Evolutionary conservation across 78 protist species (phyloP), one percentile per base, ranked within the genome.

Genomic region (Dictyostelium citrinum): DNA sequence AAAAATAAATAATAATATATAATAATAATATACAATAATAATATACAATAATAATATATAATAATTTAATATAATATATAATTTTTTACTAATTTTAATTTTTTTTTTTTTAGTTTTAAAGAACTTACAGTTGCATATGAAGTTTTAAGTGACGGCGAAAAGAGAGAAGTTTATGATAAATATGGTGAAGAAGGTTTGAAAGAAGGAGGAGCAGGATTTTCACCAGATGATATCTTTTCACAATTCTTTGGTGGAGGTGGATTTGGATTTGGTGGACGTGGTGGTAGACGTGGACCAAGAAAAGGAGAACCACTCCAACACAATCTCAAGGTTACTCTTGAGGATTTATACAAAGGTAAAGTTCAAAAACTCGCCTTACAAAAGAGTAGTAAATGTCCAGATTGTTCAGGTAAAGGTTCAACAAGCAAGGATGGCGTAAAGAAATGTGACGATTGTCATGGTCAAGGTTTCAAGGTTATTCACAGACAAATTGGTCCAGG

Each of bases 341-440:
- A 98, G 79, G 98, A 99, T 84, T 37, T 99, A 68, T 98, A 98
- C 98, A 98, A 91, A n/a, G 99, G 99, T 39, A 93, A 83, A 81
- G 84, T 97, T 5, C 85, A 79, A 41, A 98, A 98, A 92, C 91
- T 99, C 1, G 95, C 97, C 33, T 58, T 98, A 35, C 95, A 84
- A 67, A 90, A 97, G 81, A 55, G 91, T 51, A 84, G 97, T 4
- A 60, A 97, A 60, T 99, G 99, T 96, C 27, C 60, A 24, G 77
- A 61, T 3, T 99, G 99, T 94, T 72, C 90, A 39, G 99, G 93
- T 79, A 81, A 84, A 68, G 97, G 93, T 71, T 64, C 96, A 20
- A 46, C 60, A 10, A 17, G 41, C 14, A 82, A 83, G 27, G 88
- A 91, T 60, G 95, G 85, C 1, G 90, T 96, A 11, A 85, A 88